These are phyloP conservation scores for Manihot esculenta DNA, from an alignment of 441 rosid species.

Conservation along the genomic window DNA sequence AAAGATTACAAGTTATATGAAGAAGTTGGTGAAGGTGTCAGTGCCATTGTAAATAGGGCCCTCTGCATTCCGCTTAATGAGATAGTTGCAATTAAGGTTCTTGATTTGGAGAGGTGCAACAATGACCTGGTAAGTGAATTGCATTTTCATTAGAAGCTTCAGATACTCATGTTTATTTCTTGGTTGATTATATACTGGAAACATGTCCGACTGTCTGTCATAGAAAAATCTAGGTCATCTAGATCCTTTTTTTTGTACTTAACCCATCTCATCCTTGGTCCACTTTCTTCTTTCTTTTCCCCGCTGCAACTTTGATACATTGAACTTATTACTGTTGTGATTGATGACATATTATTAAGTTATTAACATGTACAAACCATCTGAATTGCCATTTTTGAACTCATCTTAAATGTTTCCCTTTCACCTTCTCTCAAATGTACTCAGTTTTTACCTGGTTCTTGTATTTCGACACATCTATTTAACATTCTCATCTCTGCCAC, in stretches of 20 bases:
- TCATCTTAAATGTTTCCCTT: background rate
- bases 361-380: background rate
- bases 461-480: background rate
- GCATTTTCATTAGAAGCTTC: constrained; percentile 21
- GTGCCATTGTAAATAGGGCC: constrained; percentile 90
- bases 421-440: background rate
- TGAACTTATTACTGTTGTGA: background rate
- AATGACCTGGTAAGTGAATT: constrained; percentile 71
- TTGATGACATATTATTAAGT: background rate
- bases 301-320: no score
- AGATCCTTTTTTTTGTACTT: background rate
- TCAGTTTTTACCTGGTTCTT: background rate
- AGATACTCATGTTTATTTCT: constrained; percentile 4
- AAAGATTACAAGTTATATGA: constrained; percentile 80
- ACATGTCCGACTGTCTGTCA: background rate
- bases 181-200: background rate
- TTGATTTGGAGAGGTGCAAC: constrained; percentile 96
- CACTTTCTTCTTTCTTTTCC: background rate
- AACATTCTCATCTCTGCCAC: background rate
- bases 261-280: background rate
- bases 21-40: constrained; percentile 99
- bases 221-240: background rate
- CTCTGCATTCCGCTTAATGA: constrained; percentile 88
- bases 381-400: background rate
- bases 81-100: constrained; percentile 91